phyloP scores from a whole-genome alignment of 768 basidiomycete species.

The Lactarius akahatsu region DNA sequence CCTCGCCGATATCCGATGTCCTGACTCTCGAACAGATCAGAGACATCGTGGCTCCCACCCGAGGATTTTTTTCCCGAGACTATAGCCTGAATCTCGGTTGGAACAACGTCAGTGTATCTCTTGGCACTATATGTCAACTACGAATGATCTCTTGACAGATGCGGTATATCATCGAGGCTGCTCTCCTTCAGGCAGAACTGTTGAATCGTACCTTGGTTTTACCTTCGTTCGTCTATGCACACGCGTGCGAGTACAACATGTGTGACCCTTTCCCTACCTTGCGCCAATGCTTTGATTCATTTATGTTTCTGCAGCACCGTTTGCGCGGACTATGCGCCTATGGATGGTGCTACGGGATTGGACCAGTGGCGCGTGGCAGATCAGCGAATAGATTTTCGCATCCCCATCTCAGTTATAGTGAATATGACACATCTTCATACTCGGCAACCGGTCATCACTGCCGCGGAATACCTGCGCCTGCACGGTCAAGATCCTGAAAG shows the following conservation, averaged over 20 bases:
- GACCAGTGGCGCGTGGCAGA: constrained; percentile 43
- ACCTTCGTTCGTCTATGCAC: constrained; percentile 48
- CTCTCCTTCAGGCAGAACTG: constrained; percentile 43
- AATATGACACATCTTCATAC: constrained; percentile 43
- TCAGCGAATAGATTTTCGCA: constrained; percentile 38
- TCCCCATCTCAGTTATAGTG: constrained; percentile 42
- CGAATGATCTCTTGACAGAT: constrained; percentile 35
- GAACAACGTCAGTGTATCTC: constrained; percentile 45
- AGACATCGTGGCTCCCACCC: constrained; percentile 39
- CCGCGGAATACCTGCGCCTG: constrained; percentile 45
- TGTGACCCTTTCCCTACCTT: constrained; percentile 26
- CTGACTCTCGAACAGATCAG: constrained; percentile 37
- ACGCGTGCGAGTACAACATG: constrained; percentile 45
- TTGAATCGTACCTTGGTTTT: constrained; percentile 46
- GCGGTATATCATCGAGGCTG: constrained; percentile 50
- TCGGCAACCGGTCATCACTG: constrained; percentile 41
- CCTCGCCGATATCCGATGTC: constrained; percentile 5
- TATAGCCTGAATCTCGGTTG: constrained; percentile 46
- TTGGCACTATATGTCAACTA: neutral
- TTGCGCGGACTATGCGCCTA: constrained; percentile 42
- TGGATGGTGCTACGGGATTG: constrained; percentile 42
- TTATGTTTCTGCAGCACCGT: constrained; percentile 32
- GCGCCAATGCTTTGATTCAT: neutral
- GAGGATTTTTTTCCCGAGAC: constrained; percentile 45
- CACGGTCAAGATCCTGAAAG: constrained; percentile 38